These are phyloP conservation scores for Monoraphidium neglectum DNA, from an alignment of 139 green algal species.

Conservation along the genomic window DNA sequence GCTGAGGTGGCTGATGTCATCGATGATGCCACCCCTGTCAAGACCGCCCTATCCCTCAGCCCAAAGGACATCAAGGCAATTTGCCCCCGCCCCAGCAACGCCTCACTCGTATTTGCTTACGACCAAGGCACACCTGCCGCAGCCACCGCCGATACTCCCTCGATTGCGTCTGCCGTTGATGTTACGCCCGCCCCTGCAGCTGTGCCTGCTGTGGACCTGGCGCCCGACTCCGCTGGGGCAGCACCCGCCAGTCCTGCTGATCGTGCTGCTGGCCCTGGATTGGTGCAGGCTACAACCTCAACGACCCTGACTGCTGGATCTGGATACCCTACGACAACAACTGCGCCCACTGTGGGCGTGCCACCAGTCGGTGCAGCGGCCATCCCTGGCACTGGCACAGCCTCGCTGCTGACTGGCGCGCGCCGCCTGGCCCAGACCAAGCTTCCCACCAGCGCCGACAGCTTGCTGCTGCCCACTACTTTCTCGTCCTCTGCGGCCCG, in stretches of 20 bases:
- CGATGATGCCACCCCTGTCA: not conserved
- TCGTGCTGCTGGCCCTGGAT: not conserved
- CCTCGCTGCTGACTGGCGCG: no score
- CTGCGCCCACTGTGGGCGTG: no score
- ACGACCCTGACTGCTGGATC: no score
- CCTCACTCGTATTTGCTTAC: constrained; percentile 1
- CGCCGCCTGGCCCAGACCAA: no score
- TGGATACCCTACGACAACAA: no score
- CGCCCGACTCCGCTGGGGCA: not conserved
- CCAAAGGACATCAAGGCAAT: not conserved
- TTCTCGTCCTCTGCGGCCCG: not conserved
- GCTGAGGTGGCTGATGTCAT: not conserved
- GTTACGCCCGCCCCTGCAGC: not conserved
- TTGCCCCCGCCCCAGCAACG: constrained; percentile 18
- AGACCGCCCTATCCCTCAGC: not conserved
- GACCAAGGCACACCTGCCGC: not conserved
- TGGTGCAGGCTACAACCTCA: no score
- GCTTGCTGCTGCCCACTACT: constrained; percentile 14
- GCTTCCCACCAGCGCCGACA: not conserved
- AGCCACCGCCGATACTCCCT: constrained; percentile 1
- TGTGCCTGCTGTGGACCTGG: not conserved
- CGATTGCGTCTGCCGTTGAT: not conserved
- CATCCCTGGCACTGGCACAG: no score
- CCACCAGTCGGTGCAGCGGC: no score
- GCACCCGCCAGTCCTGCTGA: not conserved